Base-by-base conservation (phyloP, 2,329 filamentous ascomycete species). In the Sclerotinia minor region DNA sequence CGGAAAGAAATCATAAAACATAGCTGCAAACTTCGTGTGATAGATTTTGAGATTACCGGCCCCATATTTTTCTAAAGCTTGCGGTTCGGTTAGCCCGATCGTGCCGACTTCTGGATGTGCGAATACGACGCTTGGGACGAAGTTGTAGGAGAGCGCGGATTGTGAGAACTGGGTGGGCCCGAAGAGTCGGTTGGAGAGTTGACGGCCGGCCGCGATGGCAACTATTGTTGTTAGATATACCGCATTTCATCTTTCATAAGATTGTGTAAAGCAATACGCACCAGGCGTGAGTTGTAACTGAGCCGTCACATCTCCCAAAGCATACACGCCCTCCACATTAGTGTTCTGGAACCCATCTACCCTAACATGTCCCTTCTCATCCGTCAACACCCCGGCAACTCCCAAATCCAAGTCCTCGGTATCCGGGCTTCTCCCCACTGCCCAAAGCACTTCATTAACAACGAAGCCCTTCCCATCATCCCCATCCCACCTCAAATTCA, bases 321-420 rank as follows among this genome's bases (percentile, higher is more conserved):
- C 81, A 69, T 84, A 84, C 60, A 84, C 74, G 32, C 82, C 81
- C 8, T 79, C 75, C 6, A 78, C 79, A 17, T 72, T 80, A 21
- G 81, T 82, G 73, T 84, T 84, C 73, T 84, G 82, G 73, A 79
- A 84, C 69, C 82, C 80, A 68, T 84, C 82, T 17, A 83, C 82
- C 49, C 75, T 69, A 60, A 84, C 75, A 70, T 82, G 76, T 8
- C 81, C 81, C 17, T 72, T 75, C 21, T 75, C 53, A 49, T 74
- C 77, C 47, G 77, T 74, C 72, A 82, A 79, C 15, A 84, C 77
- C 5, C 81, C 81, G 15, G 78, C 75, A 19, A 78, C 75, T 9
- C 80, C 75, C 11, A 83, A 73, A 32, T 79, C 71, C 61, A 84
- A 72, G 53, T 78, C 78, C 71, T 81, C 77, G 5, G 80, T 78